Conservation (phyloP, 2,329 filamentous ascomycete genomes). For the Gyromitra esculenta region DNA sequence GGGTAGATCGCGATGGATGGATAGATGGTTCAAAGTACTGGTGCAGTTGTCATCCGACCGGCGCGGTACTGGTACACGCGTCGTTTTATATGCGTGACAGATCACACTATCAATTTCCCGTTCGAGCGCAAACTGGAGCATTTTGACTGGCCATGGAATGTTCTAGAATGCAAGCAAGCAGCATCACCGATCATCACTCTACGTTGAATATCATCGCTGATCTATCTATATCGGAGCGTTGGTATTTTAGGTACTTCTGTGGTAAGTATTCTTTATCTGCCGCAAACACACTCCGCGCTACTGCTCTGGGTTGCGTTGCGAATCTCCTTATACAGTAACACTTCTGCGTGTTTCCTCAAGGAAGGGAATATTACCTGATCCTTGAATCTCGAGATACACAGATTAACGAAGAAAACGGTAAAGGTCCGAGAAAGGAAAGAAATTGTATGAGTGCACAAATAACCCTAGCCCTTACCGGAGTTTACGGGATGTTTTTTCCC, state of each 20-base stretch:
- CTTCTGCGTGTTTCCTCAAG: neutral
- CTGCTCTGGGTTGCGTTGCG: neutral
- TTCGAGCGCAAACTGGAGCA: neutral
- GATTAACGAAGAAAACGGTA: neutral
- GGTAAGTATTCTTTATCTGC: slow-evolving; percentile 6
- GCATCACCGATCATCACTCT: slow-evolving; percentile 46
- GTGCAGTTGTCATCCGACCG: slow-evolving; percentile 21
- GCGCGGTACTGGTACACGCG: slow-evolving; percentile 18
- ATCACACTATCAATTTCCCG: slow-evolving; percentile 35
- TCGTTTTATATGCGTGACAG: slow-evolving; percentile 35
- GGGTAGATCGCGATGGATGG: slow-evolving; percentile 16
- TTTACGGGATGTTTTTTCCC: neutral
- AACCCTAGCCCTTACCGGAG: slow-evolving; percentile 21
- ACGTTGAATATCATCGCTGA: slow-evolving; percentile 27
- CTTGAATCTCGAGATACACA: neutral
- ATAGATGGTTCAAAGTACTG: neutral
- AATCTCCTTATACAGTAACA: neutral
- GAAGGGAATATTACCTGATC: neutral
- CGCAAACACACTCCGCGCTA: slow-evolving; percentile 3
- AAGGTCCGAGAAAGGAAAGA: neutral
- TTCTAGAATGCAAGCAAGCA: slow-evolving; percentile 24
- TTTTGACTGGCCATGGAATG: neutral
- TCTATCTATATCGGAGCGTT: neutral
- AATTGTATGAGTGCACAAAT: neutral
- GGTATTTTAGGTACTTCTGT: neutral